Evolutionary conservation across 106 monocot genomes (phyloP).

Genomic region (Allium cepa): DNA sequence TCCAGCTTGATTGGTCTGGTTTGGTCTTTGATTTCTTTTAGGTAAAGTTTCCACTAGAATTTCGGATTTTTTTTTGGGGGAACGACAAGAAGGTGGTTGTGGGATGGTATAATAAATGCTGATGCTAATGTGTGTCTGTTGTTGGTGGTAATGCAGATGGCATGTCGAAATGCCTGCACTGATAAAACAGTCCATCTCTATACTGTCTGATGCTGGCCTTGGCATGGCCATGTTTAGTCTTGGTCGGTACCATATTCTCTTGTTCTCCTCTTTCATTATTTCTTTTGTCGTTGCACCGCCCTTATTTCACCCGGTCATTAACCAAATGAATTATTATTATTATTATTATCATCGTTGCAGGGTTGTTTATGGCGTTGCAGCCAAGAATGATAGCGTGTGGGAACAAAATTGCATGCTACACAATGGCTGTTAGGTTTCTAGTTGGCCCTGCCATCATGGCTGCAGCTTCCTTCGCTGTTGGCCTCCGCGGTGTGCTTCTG

Average conservation of each 20-base stretch:
- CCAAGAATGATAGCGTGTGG: conserved; percentile 88
- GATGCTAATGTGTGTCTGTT: neutral
- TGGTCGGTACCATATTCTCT: conserved; percentile 29
- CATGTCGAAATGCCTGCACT: conserved; percentile 84
- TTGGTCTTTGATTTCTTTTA: conserved; percentile 82
- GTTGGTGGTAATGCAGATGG: conserved; percentile 54
- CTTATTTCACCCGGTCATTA: neutral
- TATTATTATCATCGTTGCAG: too few species aligned
- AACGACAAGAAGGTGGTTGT: neutral
- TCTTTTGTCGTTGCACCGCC: neutral
- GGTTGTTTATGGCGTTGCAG: conserved; percentile 94
- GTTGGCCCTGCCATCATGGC: conserved; percentile 83
- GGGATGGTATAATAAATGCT: neutral
- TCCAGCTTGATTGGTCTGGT: conserved; percentile 80
- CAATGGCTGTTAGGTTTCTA: conserved; percentile 84
- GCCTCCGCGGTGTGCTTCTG: conserved; percentile 57
- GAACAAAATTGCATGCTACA: conserved; percentile 53
- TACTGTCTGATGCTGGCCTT: conserved; percentile 91
- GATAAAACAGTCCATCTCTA: conserved; percentile 68
- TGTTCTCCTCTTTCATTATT: too few species aligned
- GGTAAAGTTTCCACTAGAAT: conserved; percentile 22
- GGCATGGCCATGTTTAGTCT: conserved; percentile 99
- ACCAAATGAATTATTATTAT: neutral
- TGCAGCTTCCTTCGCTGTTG: conserved; percentile 62
- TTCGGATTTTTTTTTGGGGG: neutral